These are phyloP conservation scores for Dichotomocladium elegans DNA, from an alignment of 371 early-diverging fungal genomes.

Conservation along the genomic window DNA sequence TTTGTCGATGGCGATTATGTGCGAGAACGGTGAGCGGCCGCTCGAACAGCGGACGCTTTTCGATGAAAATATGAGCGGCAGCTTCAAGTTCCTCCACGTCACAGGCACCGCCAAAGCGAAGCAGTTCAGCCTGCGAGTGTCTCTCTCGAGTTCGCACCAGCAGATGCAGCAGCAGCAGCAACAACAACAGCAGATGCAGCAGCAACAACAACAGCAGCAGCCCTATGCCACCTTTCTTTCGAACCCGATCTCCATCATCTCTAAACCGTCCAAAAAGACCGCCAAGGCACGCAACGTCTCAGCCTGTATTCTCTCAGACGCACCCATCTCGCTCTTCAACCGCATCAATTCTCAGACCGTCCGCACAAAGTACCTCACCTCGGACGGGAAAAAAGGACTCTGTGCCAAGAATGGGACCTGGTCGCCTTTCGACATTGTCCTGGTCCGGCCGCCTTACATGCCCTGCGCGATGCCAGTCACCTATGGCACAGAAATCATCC, in stretches of 20 bases:
- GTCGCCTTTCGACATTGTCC: conserved; percentile 71
- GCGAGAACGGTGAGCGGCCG: conserved; percentile 45
- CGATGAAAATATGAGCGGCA: conserved; percentile 45
- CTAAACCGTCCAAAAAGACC: conserved; percentile 85
- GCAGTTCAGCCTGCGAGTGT: conserved; percentile 66
- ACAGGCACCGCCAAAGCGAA: conserved; percentile 77
- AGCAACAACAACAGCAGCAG: conserved; percentile 8
- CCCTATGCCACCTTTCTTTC: conserved; percentile 63
- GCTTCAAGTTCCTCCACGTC: conserved; percentile 72
- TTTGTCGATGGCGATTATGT: conserved; percentile 61
- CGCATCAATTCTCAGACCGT: conserved; percentile 86
- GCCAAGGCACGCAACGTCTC: conserved; percentile 74
- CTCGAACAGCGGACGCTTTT: conserved; percentile 55
- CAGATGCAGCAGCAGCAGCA: too few relatives aligned
- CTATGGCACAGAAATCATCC: conserved; percentile 71
- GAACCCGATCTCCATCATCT: conserved; percentile 72
- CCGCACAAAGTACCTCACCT: conserved; percentile 76
- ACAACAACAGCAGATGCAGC: too few relatives aligned
- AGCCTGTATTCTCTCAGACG: conserved; percentile 68
- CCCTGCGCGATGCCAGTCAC: conserved; percentile 51
- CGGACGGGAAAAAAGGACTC: conserved; percentile 45
- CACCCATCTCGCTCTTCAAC: conserved; percentile 68
- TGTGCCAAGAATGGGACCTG: conserved; percentile 74
- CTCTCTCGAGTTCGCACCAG: conserved; percentile 15
- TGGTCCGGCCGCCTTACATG: conserved; percentile 45